Conservation (phyloP, 768 basidiomycete species). For the Russula abietina region DNA sequence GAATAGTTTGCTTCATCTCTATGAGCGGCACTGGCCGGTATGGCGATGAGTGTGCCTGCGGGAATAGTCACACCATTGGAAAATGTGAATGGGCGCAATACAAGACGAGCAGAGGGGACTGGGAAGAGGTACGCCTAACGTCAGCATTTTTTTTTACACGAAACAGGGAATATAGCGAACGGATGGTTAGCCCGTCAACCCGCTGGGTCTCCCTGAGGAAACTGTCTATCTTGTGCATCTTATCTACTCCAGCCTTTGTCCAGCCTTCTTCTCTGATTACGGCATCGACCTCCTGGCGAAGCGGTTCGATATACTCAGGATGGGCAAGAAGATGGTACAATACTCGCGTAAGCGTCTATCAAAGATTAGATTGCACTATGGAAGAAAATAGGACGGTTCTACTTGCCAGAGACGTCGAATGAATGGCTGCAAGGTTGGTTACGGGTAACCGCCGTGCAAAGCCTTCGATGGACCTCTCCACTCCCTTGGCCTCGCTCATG, state of each 20-base stretch:
- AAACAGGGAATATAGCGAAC: background rate
- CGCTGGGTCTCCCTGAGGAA: conserved; percentile 33
- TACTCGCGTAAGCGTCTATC: conserved; percentile 11
- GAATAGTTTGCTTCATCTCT: conserved; percentile 39
- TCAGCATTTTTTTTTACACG: too few species aligned
- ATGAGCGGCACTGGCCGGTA: conserved; percentile 33
- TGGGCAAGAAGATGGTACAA: conserved; percentile 26
- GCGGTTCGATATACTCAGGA: conserved; percentile 26
- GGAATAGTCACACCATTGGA: conserved; percentile 37
- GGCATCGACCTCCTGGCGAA: conserved; percentile 27
- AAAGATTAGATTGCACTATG: background rate
- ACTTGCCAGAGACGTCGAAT: conserved; percentile 33
- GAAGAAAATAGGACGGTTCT: too few species aligned
- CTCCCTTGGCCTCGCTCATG: conserved; percentile 32
- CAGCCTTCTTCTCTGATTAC: conserved; percentile 16
- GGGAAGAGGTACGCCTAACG: background rate
- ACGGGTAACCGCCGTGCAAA: conserved; percentile 32
- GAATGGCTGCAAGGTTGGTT: conserved; percentile 37
- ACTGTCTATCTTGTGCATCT: conserved; percentile 34
- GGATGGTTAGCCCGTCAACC: conserved; percentile 12
- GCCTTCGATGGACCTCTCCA: conserved; percentile 30
- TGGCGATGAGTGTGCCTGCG: conserved; percentile 34
- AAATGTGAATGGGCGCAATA: conserved; percentile 29
- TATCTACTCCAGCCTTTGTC: conserved; percentile 7
- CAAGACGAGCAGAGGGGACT: conserved; percentile 26